Conservation (phyloP, 306 rosid species). For the Castanopsis chinensis region DNA sequence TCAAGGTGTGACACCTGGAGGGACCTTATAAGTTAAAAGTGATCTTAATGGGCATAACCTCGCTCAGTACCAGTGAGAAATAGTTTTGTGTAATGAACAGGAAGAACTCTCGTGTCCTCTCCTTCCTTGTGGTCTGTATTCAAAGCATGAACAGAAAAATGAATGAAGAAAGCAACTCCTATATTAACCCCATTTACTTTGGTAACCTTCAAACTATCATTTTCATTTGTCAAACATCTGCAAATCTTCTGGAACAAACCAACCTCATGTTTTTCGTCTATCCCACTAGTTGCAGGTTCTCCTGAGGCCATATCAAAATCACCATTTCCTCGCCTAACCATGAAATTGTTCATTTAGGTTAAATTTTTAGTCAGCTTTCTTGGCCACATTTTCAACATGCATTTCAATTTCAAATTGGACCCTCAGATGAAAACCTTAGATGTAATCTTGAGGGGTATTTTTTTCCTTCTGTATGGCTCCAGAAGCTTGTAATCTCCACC, state of each 20-base stretch:
- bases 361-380: slow-evolving; percentile 37
- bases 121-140: slow-evolving; percentile 48
- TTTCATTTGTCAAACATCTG: slow-evolving; percentile 35
- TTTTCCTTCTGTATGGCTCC: slow-evolving; percentile 62
- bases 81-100: slow-evolving; percentile 89
- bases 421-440: slow-evolving; percentile 54
- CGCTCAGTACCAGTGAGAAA: slow-evolving; percentile 79
- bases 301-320: slow-evolving; percentile 23
- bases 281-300: slow-evolving; percentile 19
- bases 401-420: slow-evolving; percentile 55
- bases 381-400: slow-evolving; percentile 64
- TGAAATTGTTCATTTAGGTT: slow-evolving; percentile 38
- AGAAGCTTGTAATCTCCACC: slow-evolving; percentile 82
- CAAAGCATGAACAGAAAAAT: slow-evolving; percentile 65
- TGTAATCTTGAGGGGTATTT: slow-evolving; percentile 69
- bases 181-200: slow-evolving; percentile 51
- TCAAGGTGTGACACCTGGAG: slow-evolving; percentile 64
- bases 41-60: slow-evolving; percentile 54
- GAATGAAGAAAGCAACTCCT: slow-evolving; percentile 88
- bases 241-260: slow-evolving; percentile 50
- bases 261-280: slow-evolving; percentile 30
- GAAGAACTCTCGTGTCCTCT: slow-evolving; percentile 84
- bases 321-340: slow-evolving; percentile 24
- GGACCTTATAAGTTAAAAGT: slow-evolving; percentile 68
- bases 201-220: slow-evolving; percentile 35